Conservation (phyloP, 2,329 filamentous ascomycete species). For the Neopestalotiopsis clavispora region DNA sequence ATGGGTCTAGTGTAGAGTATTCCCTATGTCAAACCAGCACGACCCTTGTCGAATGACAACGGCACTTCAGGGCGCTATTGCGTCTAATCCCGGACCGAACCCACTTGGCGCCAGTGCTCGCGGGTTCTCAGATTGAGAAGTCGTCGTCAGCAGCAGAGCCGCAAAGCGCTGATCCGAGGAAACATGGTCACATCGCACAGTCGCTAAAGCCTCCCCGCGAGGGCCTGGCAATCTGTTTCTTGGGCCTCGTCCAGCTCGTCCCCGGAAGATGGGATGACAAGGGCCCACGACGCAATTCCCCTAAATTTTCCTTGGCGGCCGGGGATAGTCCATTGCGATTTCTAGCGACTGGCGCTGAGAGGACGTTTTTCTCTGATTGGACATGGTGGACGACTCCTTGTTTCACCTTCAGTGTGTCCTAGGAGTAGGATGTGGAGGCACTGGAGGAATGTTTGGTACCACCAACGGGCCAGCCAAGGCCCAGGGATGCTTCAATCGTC, state of each 20-base stretch:
- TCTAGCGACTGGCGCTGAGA: not conserved
- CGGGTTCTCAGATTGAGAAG: conserved; percentile 16
- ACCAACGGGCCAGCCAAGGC: not conserved
- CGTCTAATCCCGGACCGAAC: not conserved
- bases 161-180: not conserved
- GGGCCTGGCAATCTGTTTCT: conserved; percentile 11
- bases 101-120: not conserved
- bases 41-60: conserved; percentile 6
- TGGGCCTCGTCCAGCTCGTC: not conserved
- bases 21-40: not conserved
- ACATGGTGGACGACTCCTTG: not conserved
- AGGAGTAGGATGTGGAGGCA: not conserved
- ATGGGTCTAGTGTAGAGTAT: conserved; percentile 2
- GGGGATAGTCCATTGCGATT: not conserved
- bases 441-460: not conserved
- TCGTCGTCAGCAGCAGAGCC: conserved; percentile 15
- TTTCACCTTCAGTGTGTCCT: conserved; percentile 9
- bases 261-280: conserved; percentile 8
- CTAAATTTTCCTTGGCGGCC: conserved; percentile 10
- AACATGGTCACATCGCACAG: not conserved
- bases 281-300: not conserved
- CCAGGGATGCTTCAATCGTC: not conserved
- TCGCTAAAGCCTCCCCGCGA: conserved; percentile 7
- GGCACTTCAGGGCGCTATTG: not conserved
- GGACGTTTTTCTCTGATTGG: not conserved